phyloP scores from a whole-genome alignment of 176 grass and related monocot species.

The Elaeis guineensis region DNA sequence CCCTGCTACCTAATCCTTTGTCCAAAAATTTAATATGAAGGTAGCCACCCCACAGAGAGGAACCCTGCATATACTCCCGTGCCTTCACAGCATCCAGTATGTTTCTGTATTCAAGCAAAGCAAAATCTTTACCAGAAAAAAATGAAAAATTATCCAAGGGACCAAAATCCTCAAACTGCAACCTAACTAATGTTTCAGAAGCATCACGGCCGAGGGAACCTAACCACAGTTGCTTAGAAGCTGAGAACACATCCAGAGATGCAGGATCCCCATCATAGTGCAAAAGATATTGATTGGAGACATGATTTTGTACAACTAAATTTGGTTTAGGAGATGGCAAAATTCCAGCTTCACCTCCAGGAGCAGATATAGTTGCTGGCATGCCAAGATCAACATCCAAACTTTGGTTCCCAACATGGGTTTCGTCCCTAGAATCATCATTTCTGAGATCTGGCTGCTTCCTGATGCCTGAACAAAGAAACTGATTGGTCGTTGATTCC shows the following conservation, averaged over 20 bases:
- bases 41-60: constrained; percentile 58
- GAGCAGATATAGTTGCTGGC: constrained; percentile 16
- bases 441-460: constrained; percentile 24
- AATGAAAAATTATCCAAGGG: constrained; percentile 46
- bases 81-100: constrained; percentile 63
- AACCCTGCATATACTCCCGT: constrained; percentile 71
- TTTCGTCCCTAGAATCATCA: constrained; percentile 14
- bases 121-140: constrained; percentile 53
- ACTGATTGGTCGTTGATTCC: neutral
- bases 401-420: constrained; percentile 11
- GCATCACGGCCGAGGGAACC: constrained; percentile 49
- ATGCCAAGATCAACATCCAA: constrained; percentile 12
- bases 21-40: constrained; percentile 82
- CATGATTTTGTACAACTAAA: constrained; percentile 19
- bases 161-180: constrained; percentile 78
- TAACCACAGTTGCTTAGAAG: constrained; percentile 85
- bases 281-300: constrained; percentile 30
- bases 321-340: constrained; percentile 21
- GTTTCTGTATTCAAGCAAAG: constrained; percentile 64
- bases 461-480: neutral
- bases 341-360: constrained; percentile 18
- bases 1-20: constrained; percentile 55
- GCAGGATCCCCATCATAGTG: constrained; percentile 49
- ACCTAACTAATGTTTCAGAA: constrained; percentile 47
- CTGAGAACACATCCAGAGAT: constrained; percentile 55